These are phyloP conservation scores for Styphnolobium japonicum DNA, from an alignment of 306 rosid genomes.

Conservation along the genomic window DNA sequence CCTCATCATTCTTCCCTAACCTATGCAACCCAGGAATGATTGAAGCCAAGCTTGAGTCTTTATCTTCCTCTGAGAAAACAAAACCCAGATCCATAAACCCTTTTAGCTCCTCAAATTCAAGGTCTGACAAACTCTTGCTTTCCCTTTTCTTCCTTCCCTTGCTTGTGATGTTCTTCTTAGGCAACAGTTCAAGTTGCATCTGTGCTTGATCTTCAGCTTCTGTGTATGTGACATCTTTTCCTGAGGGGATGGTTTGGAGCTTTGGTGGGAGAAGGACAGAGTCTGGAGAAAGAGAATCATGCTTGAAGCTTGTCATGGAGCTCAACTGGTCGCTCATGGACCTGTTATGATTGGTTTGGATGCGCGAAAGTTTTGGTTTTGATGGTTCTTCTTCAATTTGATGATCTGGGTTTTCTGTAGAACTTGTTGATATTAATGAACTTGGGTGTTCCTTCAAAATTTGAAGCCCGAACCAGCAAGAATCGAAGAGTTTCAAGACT, in stretches of 20 bases:
- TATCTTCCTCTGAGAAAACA: constrained; percentile 80
- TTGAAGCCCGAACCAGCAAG: constrained; percentile 57
- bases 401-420: constrained; percentile 28
- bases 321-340: constrained; percentile 69
- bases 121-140: constrained; percentile 82
- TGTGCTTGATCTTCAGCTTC: constrained; percentile 24
- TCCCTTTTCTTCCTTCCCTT: constrained; percentile 33
- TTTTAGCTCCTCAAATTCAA: constrained; percentile 80
- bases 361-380: constrained; percentile 30
- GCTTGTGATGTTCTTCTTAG: constrained; percentile 25
- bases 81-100: constrained; percentile 93
- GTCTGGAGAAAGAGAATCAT: constrained; percentile 46
- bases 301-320: constrained; percentile 43
- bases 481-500: constrained; percentile 55
- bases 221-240: constrained; percentile 41
- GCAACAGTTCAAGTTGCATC: constrained; percentile 11
- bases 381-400: constrained; percentile 19
- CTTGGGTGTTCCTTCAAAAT: constrained; percentile 31
- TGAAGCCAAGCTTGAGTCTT: constrained; percentile 68
- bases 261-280: constrained; percentile 43
- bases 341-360: constrained; percentile 39
- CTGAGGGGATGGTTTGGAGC: constrained; percentile 52
- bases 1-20: constrained; percentile 49
- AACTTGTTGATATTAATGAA: constrained; percentile 26
- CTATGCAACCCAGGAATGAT: constrained; percentile 87